Evolutionary conservation across 331 rosid species (phyloP), one percentile per base, ranked within the genome.

Genomic region (Pyrus hybrid): DNA sequence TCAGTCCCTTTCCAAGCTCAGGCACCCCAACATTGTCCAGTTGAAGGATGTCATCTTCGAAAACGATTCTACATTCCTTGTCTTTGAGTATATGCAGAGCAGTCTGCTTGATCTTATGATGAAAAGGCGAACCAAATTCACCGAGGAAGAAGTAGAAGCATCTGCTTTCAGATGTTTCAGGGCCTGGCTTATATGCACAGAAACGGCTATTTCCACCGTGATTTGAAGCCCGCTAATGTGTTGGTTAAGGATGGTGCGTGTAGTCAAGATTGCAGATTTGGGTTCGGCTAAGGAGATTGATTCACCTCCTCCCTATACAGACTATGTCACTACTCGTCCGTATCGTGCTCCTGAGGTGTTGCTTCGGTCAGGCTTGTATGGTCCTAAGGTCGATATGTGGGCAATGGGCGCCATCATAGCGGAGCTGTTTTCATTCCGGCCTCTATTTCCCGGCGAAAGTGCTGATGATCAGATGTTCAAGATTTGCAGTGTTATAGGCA

Each of bases 171-270:
- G 22, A 25, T 32, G 4, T 21, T 71, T 2, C 51, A 56, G 57
- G 75, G 51, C 21, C 75, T 71, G 21, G 75, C 29, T n/a, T 21
- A 71, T 7, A 71, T 56, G 30, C 75, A 56, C 35, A 43, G 14
- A 22, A 26, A 41, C 3, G 66, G 66, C 6, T 54, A 54, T 18
- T 32, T 71, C 14, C 75, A 56, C 11, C 75, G 75, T 17, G 75
- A 71, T 8, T 35, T 71, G 10, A 71, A 71, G 75, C 75, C 75
- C 6, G 75, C 33, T 13, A 71, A 71, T 30, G 33, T 71, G 65
- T 54, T 71, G 75, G 53, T 71, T 0, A 71, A 25, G 14, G 29
- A 71, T 54, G 65, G 57, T 13, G 16, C 49, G 2, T 43, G 16
- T 54, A 2, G 61, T 71, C 30, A 71, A 71, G 32, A 71, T 71